Evolutionary conservation across 495 filamentous ascomycete species (phyloP), one percentile per base, ranked within the genome.

Genomic region (Penicillium canariense): DNA sequence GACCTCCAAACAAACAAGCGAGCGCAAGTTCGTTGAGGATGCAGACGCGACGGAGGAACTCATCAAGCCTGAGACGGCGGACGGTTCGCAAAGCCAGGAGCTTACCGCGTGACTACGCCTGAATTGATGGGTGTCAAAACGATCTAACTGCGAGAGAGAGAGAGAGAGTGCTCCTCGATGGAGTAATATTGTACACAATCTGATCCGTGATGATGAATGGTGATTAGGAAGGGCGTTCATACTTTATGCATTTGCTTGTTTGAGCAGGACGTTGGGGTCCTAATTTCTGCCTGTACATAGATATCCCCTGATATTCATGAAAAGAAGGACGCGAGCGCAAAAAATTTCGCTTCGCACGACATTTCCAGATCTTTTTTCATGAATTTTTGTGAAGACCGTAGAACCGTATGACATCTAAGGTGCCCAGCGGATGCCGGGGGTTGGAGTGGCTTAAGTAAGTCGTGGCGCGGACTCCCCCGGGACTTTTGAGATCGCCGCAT

Each of bases 1-100:
- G 94, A 89, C 84, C 5, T 25, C 77, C 74, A 68, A 73, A 26
- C 73, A 61, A 67, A 53, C 89, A 91, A 96, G 91, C 68, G 92
- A 97, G 67, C 78, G 93, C 58, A 96, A 95, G 61, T 97, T 96
- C 75, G 84, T 95, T 42, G 81, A 82, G n/a, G 83, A 89, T 31
- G 82, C 81, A 59, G 73, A 66, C 60, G 78, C 38, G 15, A 76
- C 78, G 22, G 91, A 96, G 71, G 89, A 96, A 66, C 68, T 96
- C 52, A 86, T 96, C 53, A 80, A 90, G 40, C 88, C 90, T 0
- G 88, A 81, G 20, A 62, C 55, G n/a, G 50, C 58, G 22, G 65
- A 68, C 20, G 71, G 68, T 4, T 52, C 68, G 28, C 67, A 71
- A 45, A 60, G 50, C 51, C 65, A 68, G 45, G 69, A 77, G 63